These are phyloP conservation scores for Nematocida sp. DNA, from an alignment of 371 early-diverging fungal species.

Conservation along the genomic window DNA sequence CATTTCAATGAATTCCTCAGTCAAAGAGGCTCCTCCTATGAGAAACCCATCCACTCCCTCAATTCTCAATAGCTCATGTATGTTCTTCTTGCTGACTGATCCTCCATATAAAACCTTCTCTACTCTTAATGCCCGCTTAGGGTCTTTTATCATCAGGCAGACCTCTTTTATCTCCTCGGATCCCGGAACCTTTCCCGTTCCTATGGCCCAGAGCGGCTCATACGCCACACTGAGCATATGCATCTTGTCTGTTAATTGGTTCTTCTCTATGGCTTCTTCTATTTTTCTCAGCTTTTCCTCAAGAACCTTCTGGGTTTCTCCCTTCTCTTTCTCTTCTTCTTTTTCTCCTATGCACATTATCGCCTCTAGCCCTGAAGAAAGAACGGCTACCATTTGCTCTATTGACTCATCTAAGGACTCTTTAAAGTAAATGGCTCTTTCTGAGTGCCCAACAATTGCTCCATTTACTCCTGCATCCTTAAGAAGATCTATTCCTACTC, in stretches of 20 bases:
- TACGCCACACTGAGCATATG: conserved; percentile 74
- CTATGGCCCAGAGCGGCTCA: conserved; percentile 99
- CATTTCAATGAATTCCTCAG: conserved; percentile 67
- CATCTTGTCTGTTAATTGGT: not conserved
- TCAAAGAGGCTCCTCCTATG: conserved; percentile 92
- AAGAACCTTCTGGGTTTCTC: conserved; percentile 77
- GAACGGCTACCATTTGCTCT: conserved; percentile 77
- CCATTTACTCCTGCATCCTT: conserved; percentile 85
- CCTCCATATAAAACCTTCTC: conserved; percentile 92
- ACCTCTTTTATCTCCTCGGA: conserved; percentile 72
- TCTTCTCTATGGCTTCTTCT: not conserved
- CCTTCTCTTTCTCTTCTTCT: conserved; percentile 80
- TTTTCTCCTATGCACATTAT: conserved; percentile 95
- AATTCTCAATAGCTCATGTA: conserved; percentile 69
- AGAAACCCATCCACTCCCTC: conserved; percentile 93
- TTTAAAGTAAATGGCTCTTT: conserved; percentile 82
- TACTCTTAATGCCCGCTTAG: conserved; percentile 49
- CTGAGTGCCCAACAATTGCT: conserved; percentile 96
- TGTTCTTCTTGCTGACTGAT: conserved; percentile 78
- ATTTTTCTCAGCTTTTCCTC: not conserved
- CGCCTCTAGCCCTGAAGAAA: conserved; percentile 79
- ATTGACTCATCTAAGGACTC: conserved; percentile 79
- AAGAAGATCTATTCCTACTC: conserved; percentile 84
- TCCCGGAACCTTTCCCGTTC: conserved; percentile 93
- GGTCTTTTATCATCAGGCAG: conserved; percentile 45